Evolutionary conservation across 1,284 basidiomycete genomes (phyloP).

Genomic region (Cryptococcus floricola): DNA sequence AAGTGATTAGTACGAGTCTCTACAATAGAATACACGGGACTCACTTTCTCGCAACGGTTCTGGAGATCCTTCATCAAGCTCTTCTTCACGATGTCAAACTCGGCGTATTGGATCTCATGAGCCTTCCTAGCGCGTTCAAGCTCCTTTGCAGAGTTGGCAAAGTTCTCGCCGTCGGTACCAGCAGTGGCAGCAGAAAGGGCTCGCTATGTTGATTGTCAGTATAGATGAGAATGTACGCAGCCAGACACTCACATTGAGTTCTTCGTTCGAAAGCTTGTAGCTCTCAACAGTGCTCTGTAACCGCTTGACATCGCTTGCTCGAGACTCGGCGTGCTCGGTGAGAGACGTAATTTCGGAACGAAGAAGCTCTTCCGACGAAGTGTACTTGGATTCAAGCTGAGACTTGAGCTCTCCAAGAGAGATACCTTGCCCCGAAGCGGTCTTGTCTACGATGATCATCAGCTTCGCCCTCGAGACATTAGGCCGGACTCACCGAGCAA

Average conservation of each 20-base stretch:
- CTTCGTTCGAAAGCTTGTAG: conserved; percentile 94
- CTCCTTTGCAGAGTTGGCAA: conserved; percentile 94
- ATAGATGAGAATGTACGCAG: not conserved
- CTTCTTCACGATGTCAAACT: conserved; percentile 99
- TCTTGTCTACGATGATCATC: conserved; percentile 25
- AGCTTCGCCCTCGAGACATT: not conserved
- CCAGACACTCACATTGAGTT: conserved; percentile 72
- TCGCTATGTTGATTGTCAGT: conserved; percentile 56
- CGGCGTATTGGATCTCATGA: conserved; percentile 92
- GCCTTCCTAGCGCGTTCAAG: conserved; percentile 95
- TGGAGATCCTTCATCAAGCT: conserved; percentile 97
- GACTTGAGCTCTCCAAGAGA: conserved; percentile 84
- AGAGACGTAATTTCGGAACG: conserved; percentile 81
- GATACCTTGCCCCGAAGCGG: conserved; percentile 32
- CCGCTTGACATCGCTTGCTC: conserved; percentile 76
- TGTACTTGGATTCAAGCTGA: conserved; percentile 92
- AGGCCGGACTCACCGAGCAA: conserved; percentile 64
- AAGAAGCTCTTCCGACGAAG: conserved; percentile 85
- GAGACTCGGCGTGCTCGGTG: conserved; percentile 85
- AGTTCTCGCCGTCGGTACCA: conserved; percentile 91
- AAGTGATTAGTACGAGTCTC: conserved; percentile 1
- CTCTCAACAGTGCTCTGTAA: conserved; percentile 85
- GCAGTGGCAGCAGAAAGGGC: conserved; percentile 95
- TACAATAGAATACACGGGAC: conserved; percentile 11
- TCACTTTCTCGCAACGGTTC: conserved; percentile 97